Conservation (phyloP, 176 grass and related monocot genomes). For the Zoysia japonica region DNA sequence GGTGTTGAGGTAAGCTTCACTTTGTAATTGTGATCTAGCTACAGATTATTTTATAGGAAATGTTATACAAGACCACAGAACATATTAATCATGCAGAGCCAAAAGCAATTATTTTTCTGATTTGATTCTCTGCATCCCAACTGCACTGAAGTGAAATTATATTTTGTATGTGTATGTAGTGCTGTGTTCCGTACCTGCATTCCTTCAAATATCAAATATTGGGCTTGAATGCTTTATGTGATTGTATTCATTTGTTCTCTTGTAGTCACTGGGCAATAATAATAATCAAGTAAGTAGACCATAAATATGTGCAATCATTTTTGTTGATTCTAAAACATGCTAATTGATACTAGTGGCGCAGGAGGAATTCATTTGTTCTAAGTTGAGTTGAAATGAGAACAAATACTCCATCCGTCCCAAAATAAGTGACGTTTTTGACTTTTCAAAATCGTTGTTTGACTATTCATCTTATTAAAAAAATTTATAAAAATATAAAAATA, state of each 20-base stretch:
- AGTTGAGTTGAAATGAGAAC: background rate
- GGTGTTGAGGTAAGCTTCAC: no score
- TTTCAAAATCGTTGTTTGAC: no score
- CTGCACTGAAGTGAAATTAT: background rate
- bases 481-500: no score
- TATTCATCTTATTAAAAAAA: no score
- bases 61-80: background rate
- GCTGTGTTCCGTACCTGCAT: background rate
- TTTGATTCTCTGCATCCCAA: background rate
- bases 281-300: no score
- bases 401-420: no score
- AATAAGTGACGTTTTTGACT: no score
- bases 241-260: constrained; percentile 3
- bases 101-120: background rate
- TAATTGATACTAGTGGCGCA: background rate
- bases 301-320: no score
- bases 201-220: constrained; percentile 9
- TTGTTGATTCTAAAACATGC: no score
- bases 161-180: background rate
- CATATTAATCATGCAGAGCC: background rate
- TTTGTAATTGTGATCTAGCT: constrained; percentile 7
- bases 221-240: background rate
- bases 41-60: constrained; percentile 6
- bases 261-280: no score
- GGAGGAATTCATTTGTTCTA: background rate